Evolutionary conservation across 202 grass and related monocot genomes (phyloP).

Genomic region (Zizania palustris): DNA sequence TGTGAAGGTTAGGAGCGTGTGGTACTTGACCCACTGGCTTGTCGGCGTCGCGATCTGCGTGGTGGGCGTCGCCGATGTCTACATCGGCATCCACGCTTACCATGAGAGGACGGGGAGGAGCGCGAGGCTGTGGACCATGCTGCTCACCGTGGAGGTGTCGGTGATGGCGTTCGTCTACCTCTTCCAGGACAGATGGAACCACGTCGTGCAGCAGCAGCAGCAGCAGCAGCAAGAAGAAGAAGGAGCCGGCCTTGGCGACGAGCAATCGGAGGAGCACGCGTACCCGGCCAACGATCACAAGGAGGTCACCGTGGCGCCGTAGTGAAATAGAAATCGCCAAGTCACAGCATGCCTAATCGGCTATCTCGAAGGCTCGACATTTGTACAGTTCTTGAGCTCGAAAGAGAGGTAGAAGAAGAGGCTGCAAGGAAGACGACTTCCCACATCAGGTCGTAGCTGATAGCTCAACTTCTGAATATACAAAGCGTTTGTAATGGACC

Average conservation of each 20-base stretch:
- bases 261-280: slow-evolving; percentile 30
- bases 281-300: slow-evolving; percentile 71
- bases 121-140: slow-evolving; percentile 61
- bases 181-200: slow-evolving; percentile 81
- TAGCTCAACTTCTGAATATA: too few species aligned
- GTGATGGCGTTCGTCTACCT: slow-evolving; percentile 69
- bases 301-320: slow-evolving; percentile 46
- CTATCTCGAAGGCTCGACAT: neutral
- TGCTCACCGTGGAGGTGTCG: slow-evolving; percentile 76
- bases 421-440: neutral
- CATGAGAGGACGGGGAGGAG: slow-evolving; percentile 65
- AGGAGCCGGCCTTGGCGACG: slow-evolving; percentile 30
- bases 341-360: too few species aligned
- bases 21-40: slow-evolving; percentile 84
- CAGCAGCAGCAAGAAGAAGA: slow-evolving; percentile 48
- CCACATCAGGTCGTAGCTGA: too few species aligned
- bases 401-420: neutral
- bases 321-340: neutral
- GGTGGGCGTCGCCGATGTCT: slow-evolving; percentile 76
- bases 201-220: slow-evolving; percentile 61
- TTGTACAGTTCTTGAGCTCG: slow-evolving; percentile 36
- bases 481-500: too few species aligned
- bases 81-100: slow-evolving; percentile 80
- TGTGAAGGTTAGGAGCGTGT: slow-evolving; percentile 61
- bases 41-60: slow-evolving; percentile 66